phyloP scores from a whole-genome alignment of 768 basidiomycete species.

The Aureoboletus auriporus region DNA sequence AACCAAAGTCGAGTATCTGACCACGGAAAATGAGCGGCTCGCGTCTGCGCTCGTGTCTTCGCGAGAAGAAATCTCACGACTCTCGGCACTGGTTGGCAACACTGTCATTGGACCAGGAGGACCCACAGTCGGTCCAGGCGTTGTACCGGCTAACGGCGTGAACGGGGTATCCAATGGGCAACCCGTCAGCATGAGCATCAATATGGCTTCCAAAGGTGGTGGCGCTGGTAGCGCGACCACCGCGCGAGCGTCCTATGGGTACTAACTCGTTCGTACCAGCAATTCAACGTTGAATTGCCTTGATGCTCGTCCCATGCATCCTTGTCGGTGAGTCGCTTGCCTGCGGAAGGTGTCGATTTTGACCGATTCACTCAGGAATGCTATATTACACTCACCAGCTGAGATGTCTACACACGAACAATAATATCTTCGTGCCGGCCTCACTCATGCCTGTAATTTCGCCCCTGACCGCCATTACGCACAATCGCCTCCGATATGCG shows the following conservation, averaged over 20 bases:
- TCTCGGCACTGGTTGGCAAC: slow-evolving; percentile 70
- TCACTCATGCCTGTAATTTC: slow-evolving; percentile 15
- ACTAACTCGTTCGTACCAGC: slow-evolving; percentile 21
- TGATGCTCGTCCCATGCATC: slow-evolving; percentile 6
- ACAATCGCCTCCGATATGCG: slow-evolving; percentile 8
- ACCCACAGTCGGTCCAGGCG: slow-evolving; percentile 27
- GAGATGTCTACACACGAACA: slow-evolving; percentile 19
- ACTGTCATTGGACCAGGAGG: slow-evolving; percentile 47
- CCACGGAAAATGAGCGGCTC: slow-evolving; percentile 93
- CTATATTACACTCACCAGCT: slow-evolving; percentile 11
- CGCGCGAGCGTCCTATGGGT: slow-evolving; percentile 39
- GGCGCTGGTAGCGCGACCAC: slow-evolving; percentile 27
- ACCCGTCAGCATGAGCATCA: slow-evolving; percentile 42
- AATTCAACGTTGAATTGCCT: slow-evolving; percentile 1
- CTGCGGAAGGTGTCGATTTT: not conserved
- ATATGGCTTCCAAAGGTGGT: slow-evolving; percentile 35
- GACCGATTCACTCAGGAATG: slow-evolving; percentile 10
- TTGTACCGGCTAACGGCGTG: slow-evolving; percentile 25
- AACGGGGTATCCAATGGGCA: slow-evolving; percentile 30
- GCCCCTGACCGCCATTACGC: slow-evolving; percentile 9
- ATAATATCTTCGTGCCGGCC: slow-evolving; percentile 16
- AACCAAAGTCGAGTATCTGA: slow-evolving; percentile 86
- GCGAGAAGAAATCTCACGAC: slow-evolving; percentile 86
- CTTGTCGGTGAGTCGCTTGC: slow-evolving; percentile 13
- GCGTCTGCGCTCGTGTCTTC: slow-evolving; percentile 81